Evolutionary conservation across 805 yeast species (phyloP).

Genomic region (Tetrapisispora pingtungensis): DNA sequence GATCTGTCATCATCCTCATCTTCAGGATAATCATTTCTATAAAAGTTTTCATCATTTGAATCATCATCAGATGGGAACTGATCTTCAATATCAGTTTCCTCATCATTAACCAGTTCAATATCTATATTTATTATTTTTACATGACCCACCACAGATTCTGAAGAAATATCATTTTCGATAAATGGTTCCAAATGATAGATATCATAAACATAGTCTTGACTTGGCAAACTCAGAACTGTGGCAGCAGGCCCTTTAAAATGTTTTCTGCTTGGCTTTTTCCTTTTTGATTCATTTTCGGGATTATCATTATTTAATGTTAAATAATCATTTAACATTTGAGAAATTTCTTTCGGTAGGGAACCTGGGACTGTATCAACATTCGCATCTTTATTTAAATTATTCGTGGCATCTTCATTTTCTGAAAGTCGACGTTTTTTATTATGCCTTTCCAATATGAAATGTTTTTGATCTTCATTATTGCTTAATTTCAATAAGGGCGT

Average conservation of each 20-base stretch:
- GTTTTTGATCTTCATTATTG: slow-evolving; percentile 14
- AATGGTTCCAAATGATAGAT: slow-evolving; percentile 64
- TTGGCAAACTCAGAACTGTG: slow-evolving; percentile 13
- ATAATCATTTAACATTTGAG: slow-evolving; percentile 65
- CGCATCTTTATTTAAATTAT: slow-evolving; percentile 7
- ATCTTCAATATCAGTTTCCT: slow-evolving; percentile 33
- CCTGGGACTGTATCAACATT: slow-evolving; percentile 6
- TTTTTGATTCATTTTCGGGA: slow-evolving; percentile 6
- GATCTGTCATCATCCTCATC: slow-evolving; percentile 66
- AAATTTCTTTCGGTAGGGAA: slow-evolving; percentile 48
- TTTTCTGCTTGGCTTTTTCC: slow-evolving; percentile 20
- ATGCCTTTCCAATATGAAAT: slow-evolving; percentile 26
- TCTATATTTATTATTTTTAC: slow-evolving; percentile 35
- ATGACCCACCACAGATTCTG: slow-evolving; percentile 29
- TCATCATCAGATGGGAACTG: slow-evolving; percentile 54
- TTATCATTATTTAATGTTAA: slow-evolving; percentile 32
- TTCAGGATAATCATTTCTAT: slow-evolving; percentile 89
- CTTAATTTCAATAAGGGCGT: slow-evolving; percentile 23
- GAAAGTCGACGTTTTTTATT: slow-evolving; percentile 18
- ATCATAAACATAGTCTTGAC: slow-evolving; percentile 81
- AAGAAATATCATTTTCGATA: slow-evolving; percentile 40
- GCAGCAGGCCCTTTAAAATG: slow-evolving; percentile 10
- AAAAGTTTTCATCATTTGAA: slow-evolving; percentile 85
- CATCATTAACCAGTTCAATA: slow-evolving; percentile 29
- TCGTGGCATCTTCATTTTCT: slow-evolving; percentile 9